These are phyloP conservation scores for Pleodorina starrii DNA, from an alignment of 139 green algal genomes.

Conservation along the genomic window DNA sequence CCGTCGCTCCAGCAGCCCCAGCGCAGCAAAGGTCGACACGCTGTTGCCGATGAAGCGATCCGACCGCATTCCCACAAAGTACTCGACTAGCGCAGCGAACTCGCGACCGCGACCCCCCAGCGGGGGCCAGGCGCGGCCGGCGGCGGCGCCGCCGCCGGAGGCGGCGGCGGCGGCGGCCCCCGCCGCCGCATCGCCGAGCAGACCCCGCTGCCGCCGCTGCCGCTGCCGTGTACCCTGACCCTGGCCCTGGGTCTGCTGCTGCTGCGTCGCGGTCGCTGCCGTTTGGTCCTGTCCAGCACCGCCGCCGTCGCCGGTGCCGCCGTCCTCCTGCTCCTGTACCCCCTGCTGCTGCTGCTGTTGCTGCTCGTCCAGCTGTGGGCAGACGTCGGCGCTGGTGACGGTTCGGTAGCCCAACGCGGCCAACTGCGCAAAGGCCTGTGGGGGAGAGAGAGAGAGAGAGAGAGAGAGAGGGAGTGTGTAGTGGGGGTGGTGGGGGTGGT, in stretches of 20 bases:
- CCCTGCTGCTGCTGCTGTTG: too few relatives aligned
- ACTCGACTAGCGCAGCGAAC: constrained; percentile 14
- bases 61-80: constrained; percentile 24
- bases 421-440: neutral
- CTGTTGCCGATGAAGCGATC: constrained; percentile 64
- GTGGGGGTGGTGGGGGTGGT: neutral
- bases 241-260: neutral
- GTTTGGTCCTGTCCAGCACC: neutral
- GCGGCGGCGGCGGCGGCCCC: neutral
- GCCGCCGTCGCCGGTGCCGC: neutral
- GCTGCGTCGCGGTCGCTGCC: neutral
- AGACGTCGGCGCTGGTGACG: constrained; percentile 26
- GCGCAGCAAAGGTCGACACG: constrained; percentile 63
- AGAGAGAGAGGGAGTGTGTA: too few relatives aligned
- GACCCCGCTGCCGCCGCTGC: too few relatives aligned
- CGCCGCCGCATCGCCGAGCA: neutral
- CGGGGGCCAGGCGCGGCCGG: neutral
- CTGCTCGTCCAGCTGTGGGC: too few relatives aligned
- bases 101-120: neutral
- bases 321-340: too few relatives aligned
- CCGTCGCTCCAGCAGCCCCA: constrained; percentile 69
- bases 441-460: too few relatives aligned
- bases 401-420: neutral
- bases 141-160: neutral
- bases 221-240: neutral